These are phyloP conservation scores for Cinnamomum chago DNA, from an alignment of 164 flowering plant genomes.

Conservation along the genomic window DNA sequence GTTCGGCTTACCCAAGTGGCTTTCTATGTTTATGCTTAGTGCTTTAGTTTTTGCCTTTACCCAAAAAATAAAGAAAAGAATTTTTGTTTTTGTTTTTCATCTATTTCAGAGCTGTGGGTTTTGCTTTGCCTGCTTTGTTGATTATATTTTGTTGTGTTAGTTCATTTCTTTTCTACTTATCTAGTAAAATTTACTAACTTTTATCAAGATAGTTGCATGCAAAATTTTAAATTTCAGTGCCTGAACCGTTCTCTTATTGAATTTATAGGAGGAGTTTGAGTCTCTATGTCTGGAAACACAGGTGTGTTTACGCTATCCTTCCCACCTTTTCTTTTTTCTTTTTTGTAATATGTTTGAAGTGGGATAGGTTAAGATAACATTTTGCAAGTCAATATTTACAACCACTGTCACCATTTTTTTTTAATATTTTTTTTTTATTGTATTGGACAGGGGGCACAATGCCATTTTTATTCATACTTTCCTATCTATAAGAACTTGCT, in stretches of 20 bases:
- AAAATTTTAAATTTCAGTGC: not conserved
- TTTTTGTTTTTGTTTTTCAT: too few species aligned
- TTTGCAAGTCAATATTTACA: not conserved
- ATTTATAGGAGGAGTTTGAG: constrained; percentile 48
- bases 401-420: not conserved
- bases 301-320: constrained; percentile 22
- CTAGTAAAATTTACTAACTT: too few species aligned
- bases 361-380: not conserved
- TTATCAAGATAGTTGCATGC: too few species aligned
- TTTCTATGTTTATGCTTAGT: too few species aligned
- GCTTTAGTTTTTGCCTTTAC: too few species aligned
- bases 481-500: too few species aligned
- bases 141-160: not conserved
- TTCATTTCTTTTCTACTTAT: not conserved
- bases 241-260: constrained; percentile 10
- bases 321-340: not conserved
- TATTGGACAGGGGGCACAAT: not conserved
- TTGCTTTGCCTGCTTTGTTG: not conserved
- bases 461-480: too few species aligned
- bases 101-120: too few species aligned
- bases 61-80: too few species aligned
- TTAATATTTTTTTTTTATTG: not conserved
- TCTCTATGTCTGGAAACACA: constrained; percentile 41
- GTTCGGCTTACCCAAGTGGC: not conserved
- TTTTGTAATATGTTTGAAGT: not conserved